Percentiles rank a stretch among this genome's conserved stretches.
Evolutionary conservation across 257 asterid genomes (phyloP).

Genomic region (Nicotiana benthamiana): DNA sequence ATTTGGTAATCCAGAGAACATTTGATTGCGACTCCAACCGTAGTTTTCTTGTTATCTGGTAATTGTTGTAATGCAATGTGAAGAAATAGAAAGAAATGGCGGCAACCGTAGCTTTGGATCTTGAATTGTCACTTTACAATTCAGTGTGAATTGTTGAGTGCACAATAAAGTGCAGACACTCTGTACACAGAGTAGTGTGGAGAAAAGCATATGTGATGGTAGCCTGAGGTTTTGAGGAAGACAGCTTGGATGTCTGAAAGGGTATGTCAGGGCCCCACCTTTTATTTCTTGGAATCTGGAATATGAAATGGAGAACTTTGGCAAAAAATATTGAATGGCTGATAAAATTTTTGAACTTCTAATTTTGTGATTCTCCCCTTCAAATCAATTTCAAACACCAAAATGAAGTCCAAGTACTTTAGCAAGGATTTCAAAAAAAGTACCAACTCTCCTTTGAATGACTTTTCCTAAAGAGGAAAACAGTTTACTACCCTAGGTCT

Average conservation of each 20-base stretch:
- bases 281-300: background rate
- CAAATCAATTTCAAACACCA: background rate
- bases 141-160: background rate
- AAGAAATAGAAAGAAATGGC: background rate
- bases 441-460: too few species aligned
- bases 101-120: background rate
- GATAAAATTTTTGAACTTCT: background rate
- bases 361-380: background rate
- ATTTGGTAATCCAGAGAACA: slow-evolving; percentile 37
- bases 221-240: slow-evolving; percentile 11
- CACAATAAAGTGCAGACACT: background rate
- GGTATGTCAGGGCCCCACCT: background rate
- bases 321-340: background rate
- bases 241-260: slow-evolving; percentile 5
- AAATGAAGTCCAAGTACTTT: background rate
- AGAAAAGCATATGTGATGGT: slow-evolving; percentile 14
- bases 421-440: too few species aligned
- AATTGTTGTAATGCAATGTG: too few species aligned
- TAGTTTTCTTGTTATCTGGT: background rate
- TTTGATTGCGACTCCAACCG: slow-evolving; percentile 17
- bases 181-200: background rate
- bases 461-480: too few species aligned
- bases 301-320: background rate
- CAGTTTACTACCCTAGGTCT: too few species aligned
- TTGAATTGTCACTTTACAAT: background rate